Base-by-base conservation (phyloP, 352 stramenopile species). In the Phytophthora vignae region DNA sequence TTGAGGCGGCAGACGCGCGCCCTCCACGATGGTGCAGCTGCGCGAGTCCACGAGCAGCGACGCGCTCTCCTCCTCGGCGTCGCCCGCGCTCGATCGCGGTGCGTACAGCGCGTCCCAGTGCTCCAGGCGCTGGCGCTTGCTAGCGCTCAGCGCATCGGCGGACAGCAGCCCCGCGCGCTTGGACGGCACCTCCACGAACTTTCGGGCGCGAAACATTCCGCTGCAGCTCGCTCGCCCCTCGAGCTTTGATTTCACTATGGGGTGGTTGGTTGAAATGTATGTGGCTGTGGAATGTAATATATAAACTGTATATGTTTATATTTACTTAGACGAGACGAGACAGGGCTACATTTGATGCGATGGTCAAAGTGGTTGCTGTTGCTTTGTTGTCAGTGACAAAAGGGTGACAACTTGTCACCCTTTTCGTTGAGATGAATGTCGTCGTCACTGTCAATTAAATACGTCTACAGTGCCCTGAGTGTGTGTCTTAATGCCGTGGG, bases 91-190 rank as follows among this genome's bases (percentile, higher is more conserved):
- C 1, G 70, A 55, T 6, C 60, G 62, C 31, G 55, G 58, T 50
- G 64, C 55, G 36, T 67, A 71, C 40, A 75, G 49, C n/a, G 67
- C 58, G 54, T 75, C 48, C 75, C 65, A 76, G 55, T 69, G 50
- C 64, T 87, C 80, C 46, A 92, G 82, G 1, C 87, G 87, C 75
- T 91, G 87, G 38, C 87, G 87, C 71, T 94, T 94, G 67, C 74
- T 73, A 25, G 71, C 50, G 54, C 64, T 61, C 33, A 85, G 65
- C 42, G 77, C 67, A 49, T 90, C 78, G 15, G 74, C 38, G 10
- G 75, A 58, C 49, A 88, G 74, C 60, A 86, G 74, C 49, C 75
- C 82, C 44, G 72, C 71, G 70, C 87, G 83, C 84, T 93, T 93
- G 48, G 76, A 72, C 46, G 85, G 80, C 76, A 85, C 73, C 27